A percentile compares a stretch with the other conserved stretches of the same genome.
phyloP scores from a whole-genome alignment of 352 stramenopile genomes.

The Aphanomyces invadans region DNA sequence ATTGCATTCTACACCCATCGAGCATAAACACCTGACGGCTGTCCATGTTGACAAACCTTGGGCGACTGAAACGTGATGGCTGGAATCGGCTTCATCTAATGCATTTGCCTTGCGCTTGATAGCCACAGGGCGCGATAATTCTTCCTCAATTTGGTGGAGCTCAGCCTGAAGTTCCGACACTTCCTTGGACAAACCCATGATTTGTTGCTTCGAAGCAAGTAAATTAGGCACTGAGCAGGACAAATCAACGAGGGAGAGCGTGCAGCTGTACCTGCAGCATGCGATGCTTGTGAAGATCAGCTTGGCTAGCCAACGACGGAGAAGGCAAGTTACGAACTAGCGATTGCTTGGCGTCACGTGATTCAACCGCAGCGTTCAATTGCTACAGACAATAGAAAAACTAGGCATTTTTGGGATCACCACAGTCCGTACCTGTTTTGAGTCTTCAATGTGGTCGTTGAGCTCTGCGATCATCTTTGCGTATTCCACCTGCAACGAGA shows the following conservation, averaged over 20 bases:
- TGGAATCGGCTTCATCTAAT: not conserved
- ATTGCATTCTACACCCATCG: not conserved
- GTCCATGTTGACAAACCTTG: not conserved
- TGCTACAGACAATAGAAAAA: constrained; percentile 3
- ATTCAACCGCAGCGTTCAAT: constrained; percentile 5
- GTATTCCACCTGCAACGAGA: constrained; percentile 14
- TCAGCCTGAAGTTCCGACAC: not conserved
- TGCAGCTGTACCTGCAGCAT: constrained; percentile 15
- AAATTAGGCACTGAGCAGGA: not conserved
- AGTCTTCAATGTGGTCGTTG: constrained; percentile 10
- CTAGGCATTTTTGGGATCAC: not conserved
- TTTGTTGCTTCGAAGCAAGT: not conserved
- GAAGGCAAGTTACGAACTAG: constrained; percentile 1
- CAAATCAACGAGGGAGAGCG: no score
- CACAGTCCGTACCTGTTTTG: constrained; percentile 1
- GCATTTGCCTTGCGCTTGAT: constrained; percentile 14
- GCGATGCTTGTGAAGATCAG: constrained; percentile 7
- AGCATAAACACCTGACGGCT: not conserved
- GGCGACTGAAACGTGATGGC: no score
- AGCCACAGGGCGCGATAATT: not conserved
- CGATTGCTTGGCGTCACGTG: constrained; percentile 1
- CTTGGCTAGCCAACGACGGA: not conserved
- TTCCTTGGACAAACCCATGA: not conserved
- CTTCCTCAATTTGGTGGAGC: not conserved
- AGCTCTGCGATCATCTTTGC: constrained; percentile 1